phyloP scores from a whole-genome alignment of 805 yeast species.

The Wickerhamomyces tratensis region DNA sequence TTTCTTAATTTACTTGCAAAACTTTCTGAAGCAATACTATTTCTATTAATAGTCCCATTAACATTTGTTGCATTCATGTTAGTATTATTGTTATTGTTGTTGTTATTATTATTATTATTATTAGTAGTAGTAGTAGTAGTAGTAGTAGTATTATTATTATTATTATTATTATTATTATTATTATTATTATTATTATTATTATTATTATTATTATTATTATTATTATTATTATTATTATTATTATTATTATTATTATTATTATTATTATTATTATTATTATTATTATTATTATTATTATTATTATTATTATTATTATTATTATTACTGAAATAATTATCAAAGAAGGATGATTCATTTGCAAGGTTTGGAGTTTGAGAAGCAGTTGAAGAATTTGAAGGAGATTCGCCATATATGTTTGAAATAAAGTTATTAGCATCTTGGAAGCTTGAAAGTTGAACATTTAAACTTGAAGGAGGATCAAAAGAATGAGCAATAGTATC shows the following conservation, averaged over 20 bases:
- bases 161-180: not conserved
- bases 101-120: conserved; percentile 1
- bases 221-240: too few relatives aligned
- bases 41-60: too few relatives aligned
- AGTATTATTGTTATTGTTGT: too few relatives aligned
- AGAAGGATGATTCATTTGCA: conserved; percentile 13
- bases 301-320: conserved; percentile 1
- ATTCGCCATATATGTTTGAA: conserved; percentile 8
- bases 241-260: too few relatives aligned
- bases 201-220: too few relatives aligned
- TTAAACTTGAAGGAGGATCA: conserved; percentile 17
- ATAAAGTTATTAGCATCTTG: not conserved
- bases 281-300: not conserved
- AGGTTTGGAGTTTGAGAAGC: conserved; percentile 14
- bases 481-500: conserved; percentile 16
- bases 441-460: conserved; percentile 6
- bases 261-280: too few relatives aligned
- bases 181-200: not conserved
- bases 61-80: too few relatives aligned
- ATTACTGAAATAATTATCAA: conserved; percentile 14
- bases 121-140: too few relatives aligned
- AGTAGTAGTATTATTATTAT: too few relatives aligned
- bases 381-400: conserved; percentile 16
- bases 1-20: conserved; percentile 16
- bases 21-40: conserved; percentile 1